These are phyloP conservation scores for Alternaria sp. DNA, from an alignment of 2,329 filamentous ascomycete genomes.

Conservation along the genomic window DNA sequence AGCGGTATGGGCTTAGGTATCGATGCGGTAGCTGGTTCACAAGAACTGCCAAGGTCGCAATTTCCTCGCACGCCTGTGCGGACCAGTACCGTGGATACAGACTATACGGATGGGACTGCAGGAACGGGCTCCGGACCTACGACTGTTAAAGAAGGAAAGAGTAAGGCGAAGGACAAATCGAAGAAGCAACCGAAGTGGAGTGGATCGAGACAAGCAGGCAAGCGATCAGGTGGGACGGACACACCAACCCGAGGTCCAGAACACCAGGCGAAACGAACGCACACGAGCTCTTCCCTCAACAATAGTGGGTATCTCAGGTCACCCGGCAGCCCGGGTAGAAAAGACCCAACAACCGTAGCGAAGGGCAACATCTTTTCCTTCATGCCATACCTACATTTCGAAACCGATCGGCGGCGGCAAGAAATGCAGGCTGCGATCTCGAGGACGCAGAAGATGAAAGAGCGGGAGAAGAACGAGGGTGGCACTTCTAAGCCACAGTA, in stretches of 20 bases:
- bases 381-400: conserved; percentile 72
- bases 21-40: conserved; percentile 24
- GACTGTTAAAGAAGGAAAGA: conserved; percentile 31
- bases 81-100: conserved; percentile 40
- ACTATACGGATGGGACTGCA: conserved; percentile 41
- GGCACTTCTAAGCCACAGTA: conserved; percentile 23
- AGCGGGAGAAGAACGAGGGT: conserved; percentile 23
- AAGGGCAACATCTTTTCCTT: conserved; percentile 54
- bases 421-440: conserved; percentile 64
- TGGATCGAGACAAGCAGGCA: conserved; percentile 31
- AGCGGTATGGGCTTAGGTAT: conserved; percentile 35
- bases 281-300: conserved; percentile 30
- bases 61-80: conserved; percentile 33
- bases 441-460: conserved; percentile 36
- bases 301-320: conserved; percentile 38
- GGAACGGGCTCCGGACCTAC: conserved; percentile 28
- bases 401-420: conserved; percentile 61
- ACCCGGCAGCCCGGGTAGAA: conserved; percentile 45
- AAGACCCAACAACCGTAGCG: conserved; percentile 38
- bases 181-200: conserved; percentile 41
- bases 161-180: conserved; percentile 39
- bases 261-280: conserved; percentile 28
- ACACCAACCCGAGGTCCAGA: conserved; percentile 35
- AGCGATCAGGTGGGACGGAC: conserved; percentile 34
- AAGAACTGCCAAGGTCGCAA: conserved; percentile 22